These are phyloP conservation scores for Blakeslea trispora DNA, from an alignment of 371 early-diverging fungal genomes.

Conservation along the genomic window DNA sequence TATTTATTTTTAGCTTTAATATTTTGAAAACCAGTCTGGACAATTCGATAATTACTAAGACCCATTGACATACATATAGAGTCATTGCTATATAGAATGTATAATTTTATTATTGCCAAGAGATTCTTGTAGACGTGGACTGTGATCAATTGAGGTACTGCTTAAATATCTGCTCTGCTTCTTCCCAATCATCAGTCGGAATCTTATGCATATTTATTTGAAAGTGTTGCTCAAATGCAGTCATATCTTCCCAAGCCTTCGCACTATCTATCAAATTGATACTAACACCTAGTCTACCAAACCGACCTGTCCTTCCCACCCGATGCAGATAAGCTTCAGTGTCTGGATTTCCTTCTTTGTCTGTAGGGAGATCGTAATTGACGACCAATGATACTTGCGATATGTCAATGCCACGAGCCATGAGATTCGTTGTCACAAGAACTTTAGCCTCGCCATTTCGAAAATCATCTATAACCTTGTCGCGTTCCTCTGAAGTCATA, in stretches of 20 bases:
- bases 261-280: constrained; percentile 92
- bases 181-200: constrained; percentile 74
- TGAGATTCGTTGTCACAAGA: constrained; percentile 93
- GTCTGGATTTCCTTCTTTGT: constrained; percentile 64
- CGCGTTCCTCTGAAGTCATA: constrained; percentile 80
- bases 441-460: constrained; percentile 89
- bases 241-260: constrained; percentile 67
- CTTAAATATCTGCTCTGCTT: constrained; percentile 74
- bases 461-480: constrained; percentile 89
- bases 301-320: constrained; percentile 98
- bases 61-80: too few relatives aligned
- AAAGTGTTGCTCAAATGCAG: constrained; percentile 75
- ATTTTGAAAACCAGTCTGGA: too few relatives aligned
- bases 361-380: constrained; percentile 44
- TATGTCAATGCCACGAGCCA: constrained; percentile 97
- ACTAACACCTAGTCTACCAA: constrained; percentile 93
- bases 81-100: too few relatives aligned
- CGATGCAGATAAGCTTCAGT: constrained; percentile 97
- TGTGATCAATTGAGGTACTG: too few relatives aligned
- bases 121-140: too few relatives aligned
- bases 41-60: too few relatives aligned
- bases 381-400: constrained; percentile 42
- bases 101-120: too few relatives aligned
- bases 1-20: too few relatives aligned
- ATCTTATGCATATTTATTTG: constrained; percentile 70